Conservation (phyloP, 1,284 basidiomycete genomes). For the Irpex sp. region DNA sequence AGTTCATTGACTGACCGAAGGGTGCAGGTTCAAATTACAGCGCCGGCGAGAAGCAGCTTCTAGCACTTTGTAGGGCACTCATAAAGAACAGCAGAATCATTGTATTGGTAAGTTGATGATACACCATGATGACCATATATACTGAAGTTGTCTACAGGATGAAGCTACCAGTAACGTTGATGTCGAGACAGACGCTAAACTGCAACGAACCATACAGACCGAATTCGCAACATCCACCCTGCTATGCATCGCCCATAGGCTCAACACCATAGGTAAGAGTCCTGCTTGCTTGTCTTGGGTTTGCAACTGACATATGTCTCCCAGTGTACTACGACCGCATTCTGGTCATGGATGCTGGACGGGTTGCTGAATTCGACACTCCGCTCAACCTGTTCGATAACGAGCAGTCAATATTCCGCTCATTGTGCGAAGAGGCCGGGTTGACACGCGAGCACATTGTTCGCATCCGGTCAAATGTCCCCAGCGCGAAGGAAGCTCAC, state of each 20-base stretch:
- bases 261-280: slow-evolving; percentile 66
- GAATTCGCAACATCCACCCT: slow-evolving; percentile 65
- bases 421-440: slow-evolving; percentile 72
- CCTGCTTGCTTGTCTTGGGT: not conserved
- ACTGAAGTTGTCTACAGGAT: slow-evolving; percentile 34
- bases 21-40: slow-evolving; percentile 63
- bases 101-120: slow-evolving; percentile 47
- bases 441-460: slow-evolving; percentile 54
- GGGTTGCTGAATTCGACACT: slow-evolving; percentile 74
- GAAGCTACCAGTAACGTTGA: slow-evolving; percentile 86
- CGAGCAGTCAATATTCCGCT: slow-evolving; percentile 70
- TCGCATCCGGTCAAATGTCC: slow-evolving; percentile 33
- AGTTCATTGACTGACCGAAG: slow-evolving; percentile 13
- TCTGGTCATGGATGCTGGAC: slow-evolving; percentile 70
- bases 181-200: slow-evolving; percentile 75
- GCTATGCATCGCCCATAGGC: slow-evolving; percentile 73
- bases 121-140: not conserved
- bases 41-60: slow-evolving; percentile 76
- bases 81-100: slow-evolving; percentile 71
- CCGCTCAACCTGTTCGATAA: slow-evolving; percentile 72
- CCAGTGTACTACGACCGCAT: slow-evolving; percentile 74
- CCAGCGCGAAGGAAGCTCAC: not conserved
- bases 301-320: not conserved
- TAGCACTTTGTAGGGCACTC: slow-evolving; percentile 70
- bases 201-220: slow-evolving; percentile 71